Conservation (phyloP, 352 stramenopile species). For the Pythium dissotocum region DNA sequence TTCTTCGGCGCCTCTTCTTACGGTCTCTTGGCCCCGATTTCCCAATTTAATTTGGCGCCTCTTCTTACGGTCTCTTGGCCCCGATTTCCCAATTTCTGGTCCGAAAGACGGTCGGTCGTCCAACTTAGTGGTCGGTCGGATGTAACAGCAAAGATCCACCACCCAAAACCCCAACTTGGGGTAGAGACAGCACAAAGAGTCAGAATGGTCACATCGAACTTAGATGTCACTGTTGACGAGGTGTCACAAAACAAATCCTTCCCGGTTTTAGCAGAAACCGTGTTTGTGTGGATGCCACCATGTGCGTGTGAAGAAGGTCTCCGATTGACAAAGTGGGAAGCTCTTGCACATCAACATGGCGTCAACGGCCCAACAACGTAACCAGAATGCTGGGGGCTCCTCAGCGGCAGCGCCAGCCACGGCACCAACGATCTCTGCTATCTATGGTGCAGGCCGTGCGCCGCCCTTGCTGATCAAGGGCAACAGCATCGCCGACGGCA, state of each 20-base stretch:
- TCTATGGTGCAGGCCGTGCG: neutral
- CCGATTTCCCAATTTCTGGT: neutral
- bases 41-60: conserved; percentile 1
- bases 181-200: conserved; percentile 2
- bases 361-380: neutral
- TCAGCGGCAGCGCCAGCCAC: neutral
- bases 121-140: neutral
- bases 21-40: neutral
- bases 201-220: conserved; percentile 5
- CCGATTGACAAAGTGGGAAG: conserved; percentile 22
- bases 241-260: neutral
- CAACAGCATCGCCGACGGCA: conserved; percentile 52
- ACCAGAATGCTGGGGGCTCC: neutral
- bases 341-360: neutral
- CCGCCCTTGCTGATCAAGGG: conserved; percentile 35
- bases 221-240: conserved; percentile 14
- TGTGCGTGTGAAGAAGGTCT: conserved; percentile 4
- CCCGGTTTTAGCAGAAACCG: neutral
- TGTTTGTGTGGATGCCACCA: conserved; percentile 12
- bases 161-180: conserved; percentile 6
- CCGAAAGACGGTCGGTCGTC: neutral
- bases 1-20: conserved; percentile 9
- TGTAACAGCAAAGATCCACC: neutral
- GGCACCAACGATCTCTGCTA: neutral
- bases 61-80: neutral